Base-by-base conservation (phyloP, 139 green algal species). In the Dunaliella sp. region DNA sequence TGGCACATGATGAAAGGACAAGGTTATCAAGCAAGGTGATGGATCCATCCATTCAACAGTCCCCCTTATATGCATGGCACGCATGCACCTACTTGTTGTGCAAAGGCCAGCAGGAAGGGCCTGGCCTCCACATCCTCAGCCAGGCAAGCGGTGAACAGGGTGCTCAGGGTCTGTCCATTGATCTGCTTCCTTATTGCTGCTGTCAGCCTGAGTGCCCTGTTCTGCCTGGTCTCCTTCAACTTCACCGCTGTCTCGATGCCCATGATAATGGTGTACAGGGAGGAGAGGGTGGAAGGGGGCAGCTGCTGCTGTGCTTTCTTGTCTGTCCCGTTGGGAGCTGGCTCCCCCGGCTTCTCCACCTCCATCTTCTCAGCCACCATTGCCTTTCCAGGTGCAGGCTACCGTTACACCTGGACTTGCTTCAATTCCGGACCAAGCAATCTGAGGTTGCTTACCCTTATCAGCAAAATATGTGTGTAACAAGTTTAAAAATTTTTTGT, bases 171-270 rank as follows among this genome's bases (percentile, higher is more conserved):
- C 0, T 87, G 48, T 21, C 87, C 31, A 0, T 59, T 93, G 1
- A 98, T 84, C 38, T 94, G 88, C 33, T 90, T 90, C 24, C 95
- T 89, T 22, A 96, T 72, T n/a, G 84, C 79, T 1, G 94, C 91
- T 12, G 93, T 97, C 83, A 96, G 90, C 3, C 96, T 88, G 34
- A 98, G 83, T n/a, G 98, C 80, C 33, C 94, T 75, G 2, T 93
- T 93, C 36, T 95, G 58, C 57, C 94, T 89, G 0, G 95, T 96
- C 58, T 98, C 96, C 87, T 98, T 98, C 1, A 88, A 26, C n/a
- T 92, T 94, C 28, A 98, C 95, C 12, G 92, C 92, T 59, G 94
- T 92, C 84, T 97, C 93, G 16, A 98, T 88, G 2, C 98, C 86
- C 0, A 84, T 74, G 0, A 91, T 33, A 0, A 93, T 87, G 0